Evolutionary conservation across 225 moss, liverwort and hornwort genomes (phyloP).

Genomic region (Bryoerythrophyllum caledonicum): DNA sequence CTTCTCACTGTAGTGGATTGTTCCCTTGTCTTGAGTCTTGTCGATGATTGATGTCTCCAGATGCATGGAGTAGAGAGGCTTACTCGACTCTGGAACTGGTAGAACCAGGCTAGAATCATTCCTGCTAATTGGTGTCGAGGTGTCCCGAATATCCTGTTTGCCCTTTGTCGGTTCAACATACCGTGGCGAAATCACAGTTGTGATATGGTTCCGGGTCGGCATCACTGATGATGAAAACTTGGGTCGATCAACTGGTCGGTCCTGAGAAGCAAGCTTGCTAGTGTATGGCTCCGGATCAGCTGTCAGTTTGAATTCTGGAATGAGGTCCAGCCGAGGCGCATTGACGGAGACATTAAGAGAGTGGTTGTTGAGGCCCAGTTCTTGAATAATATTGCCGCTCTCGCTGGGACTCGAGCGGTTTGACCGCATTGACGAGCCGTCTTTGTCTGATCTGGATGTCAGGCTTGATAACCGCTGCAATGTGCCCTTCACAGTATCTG

Average conservation of each 20-base stretch:
- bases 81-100: conserved; percentile 36
- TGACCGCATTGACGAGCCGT: conserved; percentile 77
- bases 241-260: conserved; percentile 26
- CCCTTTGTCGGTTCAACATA: conserved; percentile 15
- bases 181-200: conserved; percentile 33
- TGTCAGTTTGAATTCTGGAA: conserved; percentile 88
- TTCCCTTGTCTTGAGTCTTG: conserved; percentile 52
- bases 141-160: conserved; percentile 7
- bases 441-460: conserved; percentile 68
- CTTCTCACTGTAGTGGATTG: conserved; percentile 61
- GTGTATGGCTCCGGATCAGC: conserved; percentile 53
- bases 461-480: conserved; percentile 69
- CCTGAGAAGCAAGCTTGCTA: conserved; percentile 36
- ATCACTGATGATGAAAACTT: conserved; percentile 47
- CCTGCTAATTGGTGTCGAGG: neutral
- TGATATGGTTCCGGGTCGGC: conserved; percentile 41
- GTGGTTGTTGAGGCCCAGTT: conserved; percentile 71
- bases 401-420: conserved; percentile 80
- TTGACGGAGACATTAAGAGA: conserved; percentile 97
- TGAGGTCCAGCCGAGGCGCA: conserved; percentile 89
- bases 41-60: conserved; percentile 47
- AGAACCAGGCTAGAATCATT: conserved; percentile 40
- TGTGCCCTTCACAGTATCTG: conserved; percentile 69
- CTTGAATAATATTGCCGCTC: conserved; percentile 60
- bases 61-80: conserved; percentile 37